These are phyloP conservation scores for Beta vulgaris DNA, from an alignment of 148 eudicot genomes.

Conservation along the genomic window DNA sequence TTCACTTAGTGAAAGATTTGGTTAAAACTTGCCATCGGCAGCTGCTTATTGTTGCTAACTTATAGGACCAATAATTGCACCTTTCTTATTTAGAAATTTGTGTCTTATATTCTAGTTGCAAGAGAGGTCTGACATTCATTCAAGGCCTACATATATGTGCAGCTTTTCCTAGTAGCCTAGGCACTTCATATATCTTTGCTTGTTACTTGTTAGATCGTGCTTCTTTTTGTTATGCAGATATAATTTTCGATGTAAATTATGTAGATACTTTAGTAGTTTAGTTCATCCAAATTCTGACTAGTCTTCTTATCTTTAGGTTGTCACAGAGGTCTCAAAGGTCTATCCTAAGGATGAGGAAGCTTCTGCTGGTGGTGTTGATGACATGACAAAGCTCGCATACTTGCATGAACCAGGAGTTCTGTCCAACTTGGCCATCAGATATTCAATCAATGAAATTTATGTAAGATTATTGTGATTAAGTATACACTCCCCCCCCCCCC, in stretches of 20 bases:
- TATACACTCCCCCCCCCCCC: background rate
- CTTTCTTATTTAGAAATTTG: background rate
- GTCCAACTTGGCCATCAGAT: conserved; percentile 81
- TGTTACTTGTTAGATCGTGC: background rate
- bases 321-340: conserved; percentile 68
- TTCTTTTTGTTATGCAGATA: background rate
- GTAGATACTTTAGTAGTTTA: no score
- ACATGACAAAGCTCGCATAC: conserved; percentile 98
- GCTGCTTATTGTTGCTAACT: background rate
- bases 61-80: background rate
- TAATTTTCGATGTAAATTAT: background rate
- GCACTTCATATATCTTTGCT: background rate
- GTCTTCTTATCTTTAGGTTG: conserved; percentile 48
- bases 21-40: background rate
- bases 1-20: background rate
- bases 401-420: conserved; percentile 98
- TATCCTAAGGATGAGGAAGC: conserved; percentile 95
- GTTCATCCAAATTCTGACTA: conserved; percentile 13
- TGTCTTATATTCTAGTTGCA: background rate
- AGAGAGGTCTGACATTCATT: background rate
- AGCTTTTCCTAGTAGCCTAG: background rate
- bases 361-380: conserved; percentile 97
- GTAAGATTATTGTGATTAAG: conserved; percentile 37
- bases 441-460: conserved; percentile 94
- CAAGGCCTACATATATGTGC: no score